Evolutionary conservation across 1,139 yeast genomes (phyloP).

Genomic region (Scheffersomyces segobiensis): DNA sequence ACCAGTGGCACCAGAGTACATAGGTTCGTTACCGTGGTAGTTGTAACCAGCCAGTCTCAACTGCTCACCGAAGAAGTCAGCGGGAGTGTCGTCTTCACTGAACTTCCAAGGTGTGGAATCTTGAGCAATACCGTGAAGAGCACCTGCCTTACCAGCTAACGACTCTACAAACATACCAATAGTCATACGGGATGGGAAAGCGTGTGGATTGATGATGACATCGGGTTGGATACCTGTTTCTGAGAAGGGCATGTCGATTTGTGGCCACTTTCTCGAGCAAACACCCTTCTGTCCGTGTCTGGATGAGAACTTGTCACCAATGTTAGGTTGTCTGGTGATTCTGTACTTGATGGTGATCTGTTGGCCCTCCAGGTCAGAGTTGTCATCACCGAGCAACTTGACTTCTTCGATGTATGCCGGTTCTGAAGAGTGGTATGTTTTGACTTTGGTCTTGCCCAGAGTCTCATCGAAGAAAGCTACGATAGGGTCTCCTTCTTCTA

Average conservation of each 20-base stretch:
- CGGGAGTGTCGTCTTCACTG: conserved; percentile 90
- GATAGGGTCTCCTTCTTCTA: conserved; percentile 95
- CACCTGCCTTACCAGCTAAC: conserved; percentile 97
- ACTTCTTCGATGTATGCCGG: conserved; percentile 97
- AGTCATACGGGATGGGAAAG: conserved; percentile 99
- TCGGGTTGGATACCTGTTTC: conserved; percentile 97
- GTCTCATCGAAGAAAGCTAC: conserved; percentile 92
- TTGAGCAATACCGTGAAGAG: conserved; percentile 95
- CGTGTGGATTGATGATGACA: conserved; percentile 96
- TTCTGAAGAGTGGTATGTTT: conserved; percentile 91
- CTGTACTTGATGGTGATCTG: conserved; percentile 85
- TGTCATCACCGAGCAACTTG: conserved; percentile 84
- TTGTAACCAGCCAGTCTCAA: conserved; percentile 85
- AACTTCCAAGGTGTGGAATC: conserved; percentile 98
- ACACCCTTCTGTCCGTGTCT: conserved; percentile 99
- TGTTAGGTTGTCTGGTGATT: conserved; percentile 86
- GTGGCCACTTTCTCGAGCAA: conserved; percentile 98
- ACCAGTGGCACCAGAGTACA: conserved; percentile 98
- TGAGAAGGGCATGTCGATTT: conserved; percentile 93
- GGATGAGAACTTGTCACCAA: conserved; percentile 97
- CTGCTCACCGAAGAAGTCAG: conserved; percentile 96
- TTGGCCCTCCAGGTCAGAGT: conserved; percentile 78
- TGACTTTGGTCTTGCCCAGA: conserved; percentile 84
- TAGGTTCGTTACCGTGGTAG: conserved; percentile 97
- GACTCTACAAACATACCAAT: conserved; percentile 99